A percentile compares a stretch with the other conserved stretches of the same genome.
Evolutionary conservation across 2,329 filamentous ascomycete species (phyloP).

Genomic region (Beauveria pseudobassiana): DNA sequence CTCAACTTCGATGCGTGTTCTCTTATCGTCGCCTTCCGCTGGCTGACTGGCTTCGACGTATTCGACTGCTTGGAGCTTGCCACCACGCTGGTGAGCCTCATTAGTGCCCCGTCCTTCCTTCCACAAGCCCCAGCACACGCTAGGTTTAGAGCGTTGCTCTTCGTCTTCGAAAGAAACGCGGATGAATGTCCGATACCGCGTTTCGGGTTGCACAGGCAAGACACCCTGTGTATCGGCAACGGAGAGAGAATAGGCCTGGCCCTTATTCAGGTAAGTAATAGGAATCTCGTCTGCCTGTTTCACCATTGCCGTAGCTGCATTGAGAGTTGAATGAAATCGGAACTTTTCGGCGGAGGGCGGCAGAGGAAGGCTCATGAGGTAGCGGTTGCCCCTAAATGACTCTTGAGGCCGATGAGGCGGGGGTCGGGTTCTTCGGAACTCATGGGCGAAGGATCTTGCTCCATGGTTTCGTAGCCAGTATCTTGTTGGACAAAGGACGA

Average conservation of each 20-base stretch:
- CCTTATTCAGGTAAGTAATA: constrained; percentile 97
- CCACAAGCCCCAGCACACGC: constrained; percentile 80
- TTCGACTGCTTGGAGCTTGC: constrained; percentile 89
- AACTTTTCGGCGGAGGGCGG: constrained; percentile 62
- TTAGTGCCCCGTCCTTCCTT: constrained; percentile 95
- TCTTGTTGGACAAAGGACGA: constrained; percentile 76
- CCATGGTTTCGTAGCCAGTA: constrained; percentile 71
- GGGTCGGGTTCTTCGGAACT: constrained; percentile 45
- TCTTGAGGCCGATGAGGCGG: constrained; percentile 28
- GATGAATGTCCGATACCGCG: constrained; percentile 81
- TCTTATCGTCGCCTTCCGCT: constrained; percentile 55
- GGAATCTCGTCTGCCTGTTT: constrained; percentile 85
- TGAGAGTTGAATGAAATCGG: constrained; percentile 81
- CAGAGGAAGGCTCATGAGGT: constrained; percentile 38
- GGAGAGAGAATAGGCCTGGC: constrained; percentile 84
- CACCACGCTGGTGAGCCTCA: constrained; percentile 88
- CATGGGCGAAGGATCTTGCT: constrained; percentile 64
- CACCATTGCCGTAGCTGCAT: constrained; percentile 94
- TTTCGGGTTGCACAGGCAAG: constrained; percentile 48
- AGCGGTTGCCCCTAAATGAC: constrained; percentile 55
- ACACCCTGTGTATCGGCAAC: constrained; percentile 69
- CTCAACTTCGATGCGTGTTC: constrained; percentile 63
- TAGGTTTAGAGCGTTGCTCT: constrained; percentile 77
- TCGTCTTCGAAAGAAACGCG: constrained; percentile 98
- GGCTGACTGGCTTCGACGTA: constrained; percentile 66